Percentiles rank a stretch among this genome's conserved stretches.
phyloP scores from a whole-genome alignment of 2,329 filamentous ascomycete species.

The Boeremia exigua region DNA sequence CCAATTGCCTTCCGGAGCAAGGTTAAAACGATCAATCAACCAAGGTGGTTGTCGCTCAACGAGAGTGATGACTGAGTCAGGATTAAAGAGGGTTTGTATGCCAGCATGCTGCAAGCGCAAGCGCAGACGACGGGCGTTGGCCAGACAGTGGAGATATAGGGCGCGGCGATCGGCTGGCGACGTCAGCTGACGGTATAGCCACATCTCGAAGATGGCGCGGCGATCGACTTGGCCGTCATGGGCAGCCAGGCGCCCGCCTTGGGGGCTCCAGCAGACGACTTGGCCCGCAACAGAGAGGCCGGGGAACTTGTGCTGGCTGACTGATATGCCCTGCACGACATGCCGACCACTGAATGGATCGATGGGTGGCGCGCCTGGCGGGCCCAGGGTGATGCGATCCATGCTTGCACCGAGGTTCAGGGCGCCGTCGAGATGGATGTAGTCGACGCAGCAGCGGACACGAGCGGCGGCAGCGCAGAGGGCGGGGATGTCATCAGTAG shows the following conservation, averaged over 20 bases:
- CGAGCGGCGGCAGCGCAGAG: neutral
- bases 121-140: neutral
- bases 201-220: neutral
- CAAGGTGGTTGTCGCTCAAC: neutral
- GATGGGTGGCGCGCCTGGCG: neutral
- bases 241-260: neutral
- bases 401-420: neutral
- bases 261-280: neutral
- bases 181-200: neutral
- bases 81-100: neutral
- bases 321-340: neutral
- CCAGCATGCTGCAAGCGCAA: neutral
- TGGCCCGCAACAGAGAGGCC: neutral
- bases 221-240: neutral
- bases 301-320: neutral
- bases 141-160: neutral
- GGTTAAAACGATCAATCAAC: neutral
- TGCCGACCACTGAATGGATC: neutral
- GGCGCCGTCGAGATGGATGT: neutral
- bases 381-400: neutral
- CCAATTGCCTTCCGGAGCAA: neutral
- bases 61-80: neutral
- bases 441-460: neutral
- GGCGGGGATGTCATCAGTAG: neutral
- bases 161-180: neutral